These are phyloP conservation scores for Arabidopsis lyrata DNA, from an alignment of 441 rosid genomes.

Conservation along the genomic window DNA sequence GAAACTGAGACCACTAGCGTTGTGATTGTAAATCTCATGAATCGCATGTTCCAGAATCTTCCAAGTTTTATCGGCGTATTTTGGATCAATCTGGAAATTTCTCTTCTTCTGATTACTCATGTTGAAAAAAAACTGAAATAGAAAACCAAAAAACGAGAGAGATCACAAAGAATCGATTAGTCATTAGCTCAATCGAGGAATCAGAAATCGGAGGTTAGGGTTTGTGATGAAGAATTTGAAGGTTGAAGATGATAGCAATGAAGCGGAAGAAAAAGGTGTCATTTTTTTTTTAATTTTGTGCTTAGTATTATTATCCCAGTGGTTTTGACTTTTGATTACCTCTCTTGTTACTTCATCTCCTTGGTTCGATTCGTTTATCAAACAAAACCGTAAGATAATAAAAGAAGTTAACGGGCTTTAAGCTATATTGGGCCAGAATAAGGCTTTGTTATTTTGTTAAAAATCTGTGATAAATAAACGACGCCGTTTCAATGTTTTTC, in stretches of 20 bases:
- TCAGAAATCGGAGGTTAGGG: conserved; percentile 10
- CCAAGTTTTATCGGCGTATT: conserved; percentile 94
- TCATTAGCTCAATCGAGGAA: conserved; percentile 1
- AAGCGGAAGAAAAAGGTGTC: not conserved
- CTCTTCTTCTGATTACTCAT: conserved; percentile 93
- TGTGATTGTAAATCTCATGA: conserved; percentile 94
- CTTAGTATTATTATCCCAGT: no score
- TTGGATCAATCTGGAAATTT: conserved; percentile 92
- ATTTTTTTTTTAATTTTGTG: not conserved
- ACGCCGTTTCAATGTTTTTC: no score
- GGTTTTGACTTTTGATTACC: conserved; percentile 6
- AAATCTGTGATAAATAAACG: no score
- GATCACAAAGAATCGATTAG: not conserved
- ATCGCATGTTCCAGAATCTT: conserved; percentile 89
- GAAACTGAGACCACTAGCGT: conserved; percentile 93
- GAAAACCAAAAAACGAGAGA: not conserved
- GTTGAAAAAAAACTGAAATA: not conserved
- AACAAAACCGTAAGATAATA: not conserved
- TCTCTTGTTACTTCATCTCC: not conserved
- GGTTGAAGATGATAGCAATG: conserved; percentile 1
- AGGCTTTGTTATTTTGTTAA: no score
- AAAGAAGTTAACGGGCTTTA: not conserved
- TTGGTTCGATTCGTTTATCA: not conserved
- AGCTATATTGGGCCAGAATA: no score
- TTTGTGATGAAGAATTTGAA: not conserved